These are phyloP conservation scores for Fusarium lateritium DNA, from an alignment of 2,329 filamentous ascomycete genomes.

Conservation along the genomic window DNA sequence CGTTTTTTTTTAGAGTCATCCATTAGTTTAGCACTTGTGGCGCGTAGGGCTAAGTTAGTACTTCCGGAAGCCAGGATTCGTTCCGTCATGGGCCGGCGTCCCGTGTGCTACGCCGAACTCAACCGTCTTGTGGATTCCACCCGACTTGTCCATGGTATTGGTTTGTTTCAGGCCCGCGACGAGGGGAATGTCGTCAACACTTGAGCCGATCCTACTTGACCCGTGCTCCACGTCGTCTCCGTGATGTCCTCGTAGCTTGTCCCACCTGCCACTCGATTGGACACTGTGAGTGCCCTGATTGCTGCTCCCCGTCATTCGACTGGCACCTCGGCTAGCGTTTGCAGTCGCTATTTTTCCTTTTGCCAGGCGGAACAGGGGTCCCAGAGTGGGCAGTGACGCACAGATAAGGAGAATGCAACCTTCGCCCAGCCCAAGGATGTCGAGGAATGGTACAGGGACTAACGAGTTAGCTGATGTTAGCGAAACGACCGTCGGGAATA, in stretches of 20 bases:
- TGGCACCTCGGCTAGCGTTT: constrained; percentile 21
- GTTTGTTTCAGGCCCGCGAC: constrained; percentile 25
- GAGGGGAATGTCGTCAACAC: constrained; percentile 49
- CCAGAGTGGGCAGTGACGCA: constrained; percentile 45
- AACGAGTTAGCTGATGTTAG: neutral
- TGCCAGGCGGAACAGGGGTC: constrained; percentile 41
- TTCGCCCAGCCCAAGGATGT: constrained; percentile 47
- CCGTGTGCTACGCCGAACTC: constrained; percentile 23
- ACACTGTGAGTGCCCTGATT: constrained; percentile 1
- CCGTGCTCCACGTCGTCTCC: constrained; percentile 39
- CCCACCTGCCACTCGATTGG: constrained; percentile 24
- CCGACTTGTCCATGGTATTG: neutral
- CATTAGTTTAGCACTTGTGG: neutral
- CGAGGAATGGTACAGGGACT: constrained; percentile 44
- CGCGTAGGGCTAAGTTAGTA: neutral
- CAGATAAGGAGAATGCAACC: constrained; percentile 47
- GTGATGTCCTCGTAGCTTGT: constrained; percentile 31
- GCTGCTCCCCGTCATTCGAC: constrained; percentile 8
- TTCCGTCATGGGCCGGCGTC: neutral
- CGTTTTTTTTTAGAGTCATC: too few relatives aligned
- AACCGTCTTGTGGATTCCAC: constrained; percentile 27
- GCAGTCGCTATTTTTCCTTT: constrained; percentile 32
- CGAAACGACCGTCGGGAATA: rapidly evolving
- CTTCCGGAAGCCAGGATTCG: neutral
- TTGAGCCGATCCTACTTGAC: constrained; percentile 40